Evolutionary conservation across 202 grass and related monocot species (phyloP).

Genomic region (Schoenoplectus triqueter): DNA sequence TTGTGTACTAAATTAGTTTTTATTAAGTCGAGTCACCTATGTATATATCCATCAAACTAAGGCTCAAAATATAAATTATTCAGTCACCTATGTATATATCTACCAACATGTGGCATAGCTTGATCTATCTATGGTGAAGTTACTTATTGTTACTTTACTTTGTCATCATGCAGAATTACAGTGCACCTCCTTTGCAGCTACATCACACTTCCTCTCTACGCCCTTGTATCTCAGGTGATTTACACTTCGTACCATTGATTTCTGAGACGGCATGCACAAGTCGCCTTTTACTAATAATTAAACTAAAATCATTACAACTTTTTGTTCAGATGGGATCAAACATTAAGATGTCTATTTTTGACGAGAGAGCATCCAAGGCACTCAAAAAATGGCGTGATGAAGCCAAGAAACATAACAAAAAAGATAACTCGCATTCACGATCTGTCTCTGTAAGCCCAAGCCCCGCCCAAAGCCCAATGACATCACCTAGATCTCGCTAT

Average conservation of each 20-base stretch:
- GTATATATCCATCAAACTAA: neutral
- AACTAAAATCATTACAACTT: neutral
- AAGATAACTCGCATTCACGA: slow-evolving; percentile 2
- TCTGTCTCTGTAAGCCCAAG: neutral
- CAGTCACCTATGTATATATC: too few relatives aligned
- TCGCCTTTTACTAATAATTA: slow-evolving; percentile 4
- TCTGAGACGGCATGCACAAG: neutral
- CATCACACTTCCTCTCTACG: slow-evolving; percentile 90
- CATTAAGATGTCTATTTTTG: slow-evolving; percentile 84
- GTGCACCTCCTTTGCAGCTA: slow-evolving; percentile 91
- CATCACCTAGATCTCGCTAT: slow-evolving; percentile 2
- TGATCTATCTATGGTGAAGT: neutral
- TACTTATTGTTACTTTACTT: neutral
- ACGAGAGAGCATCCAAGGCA: slow-evolving; percentile 82
- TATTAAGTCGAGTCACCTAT: neutral
- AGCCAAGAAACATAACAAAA: slow-evolving; percentile 62
- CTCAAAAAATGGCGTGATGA: slow-evolving; percentile 73
- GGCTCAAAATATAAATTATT: neutral
- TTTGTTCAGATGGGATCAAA: slow-evolving; percentile 67
- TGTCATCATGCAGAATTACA: slow-evolving; percentile 40
- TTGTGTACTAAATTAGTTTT: neutral
- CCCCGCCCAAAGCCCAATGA: slow-evolving; percentile 2
- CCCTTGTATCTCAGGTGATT: slow-evolving; percentile 87
- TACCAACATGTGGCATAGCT: neutral
- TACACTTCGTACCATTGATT: neutral